Evolutionary conservation across 345 rosid species (phyloP).

Genomic region (Durio zibethinus): DNA sequence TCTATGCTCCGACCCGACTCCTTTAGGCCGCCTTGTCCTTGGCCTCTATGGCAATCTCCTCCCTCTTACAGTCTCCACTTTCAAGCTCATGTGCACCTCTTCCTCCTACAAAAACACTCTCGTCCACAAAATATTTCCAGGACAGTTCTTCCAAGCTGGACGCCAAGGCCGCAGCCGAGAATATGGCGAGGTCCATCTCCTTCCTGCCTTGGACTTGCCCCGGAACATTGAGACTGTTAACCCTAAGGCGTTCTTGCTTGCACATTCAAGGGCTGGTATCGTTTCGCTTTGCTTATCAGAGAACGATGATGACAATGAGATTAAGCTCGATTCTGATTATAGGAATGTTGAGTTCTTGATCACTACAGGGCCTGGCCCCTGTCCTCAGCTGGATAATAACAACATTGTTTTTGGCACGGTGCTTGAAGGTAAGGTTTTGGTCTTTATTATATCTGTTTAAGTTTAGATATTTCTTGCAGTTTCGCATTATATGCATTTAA

Average conservation of each 20-base stretch:
- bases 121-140: constrained; percentile 74
- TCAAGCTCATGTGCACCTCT: constrained; percentile 72
- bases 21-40: constrained; percentile 75
- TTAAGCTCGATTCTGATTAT: constrained; percentile 63
- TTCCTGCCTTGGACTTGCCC: constrained; percentile 37
- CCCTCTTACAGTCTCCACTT: constrained; percentile 75
- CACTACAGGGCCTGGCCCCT: constrained; percentile 87
- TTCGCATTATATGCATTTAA: background rate
- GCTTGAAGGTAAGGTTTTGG: constrained; percentile 56
- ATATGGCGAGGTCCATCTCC: constrained; percentile 50
- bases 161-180: constrained; percentile 59
- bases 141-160: constrained; percentile 76
- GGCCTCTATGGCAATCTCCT: constrained; percentile 77
- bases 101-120: constrained; percentile 70
- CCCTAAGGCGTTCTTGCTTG: constrained; percentile 57
- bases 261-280: constrained; percentile 61
- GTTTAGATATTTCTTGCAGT: background rate
- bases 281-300: constrained; percentile 75
- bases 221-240: constrained; percentile 69
- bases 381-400: constrained; percentile 66
- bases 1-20: constrained; percentile 52
- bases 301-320: constrained; percentile 79
- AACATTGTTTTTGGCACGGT: constrained; percentile 93
- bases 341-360: constrained; percentile 89
- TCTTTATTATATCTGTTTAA: background rate